Evolutionary conservation across 495 filamentous ascomycete species (phyloP).

Genomic region (Lasiosphaeria ovina): DNA sequence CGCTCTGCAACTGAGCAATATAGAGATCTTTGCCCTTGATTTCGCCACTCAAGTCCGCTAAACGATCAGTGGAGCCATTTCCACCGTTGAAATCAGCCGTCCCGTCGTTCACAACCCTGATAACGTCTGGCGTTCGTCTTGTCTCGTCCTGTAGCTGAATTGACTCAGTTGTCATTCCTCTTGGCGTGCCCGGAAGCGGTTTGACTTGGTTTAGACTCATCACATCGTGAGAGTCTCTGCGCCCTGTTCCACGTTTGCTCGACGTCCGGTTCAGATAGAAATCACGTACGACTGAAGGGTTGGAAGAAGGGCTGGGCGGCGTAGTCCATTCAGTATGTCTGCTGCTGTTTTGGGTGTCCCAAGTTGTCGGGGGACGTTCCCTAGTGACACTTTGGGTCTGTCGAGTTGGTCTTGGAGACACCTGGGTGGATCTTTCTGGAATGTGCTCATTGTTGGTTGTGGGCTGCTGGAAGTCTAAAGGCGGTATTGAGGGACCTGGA

Average conservation of each 20-base stretch:
- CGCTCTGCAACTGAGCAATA: background rate
- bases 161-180: background rate
- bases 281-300: background rate
- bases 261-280: background rate
- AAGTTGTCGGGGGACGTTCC: background rate
- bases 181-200: background rate
- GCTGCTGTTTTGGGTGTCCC: background rate
- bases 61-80: background rate
- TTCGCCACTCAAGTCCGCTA: background rate
- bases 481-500: background rate
- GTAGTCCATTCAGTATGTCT: background rate
- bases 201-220: background rate
- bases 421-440: background rate
- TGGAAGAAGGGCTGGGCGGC: background rate
- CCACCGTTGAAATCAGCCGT: background rate
- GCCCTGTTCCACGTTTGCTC: background rate
- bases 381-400: background rate
- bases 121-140: background rate
- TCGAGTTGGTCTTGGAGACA: background rate
- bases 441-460: background rate
- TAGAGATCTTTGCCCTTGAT: conserved; percentile 2
- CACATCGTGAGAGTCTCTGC: background rate
- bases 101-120: no score
- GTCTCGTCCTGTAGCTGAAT: no score
- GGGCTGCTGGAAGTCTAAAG: background rate